Base-by-base conservation (phyloP, 495 filamentous ascomycete genomes). In the Penicillium riverlandense region DNA sequence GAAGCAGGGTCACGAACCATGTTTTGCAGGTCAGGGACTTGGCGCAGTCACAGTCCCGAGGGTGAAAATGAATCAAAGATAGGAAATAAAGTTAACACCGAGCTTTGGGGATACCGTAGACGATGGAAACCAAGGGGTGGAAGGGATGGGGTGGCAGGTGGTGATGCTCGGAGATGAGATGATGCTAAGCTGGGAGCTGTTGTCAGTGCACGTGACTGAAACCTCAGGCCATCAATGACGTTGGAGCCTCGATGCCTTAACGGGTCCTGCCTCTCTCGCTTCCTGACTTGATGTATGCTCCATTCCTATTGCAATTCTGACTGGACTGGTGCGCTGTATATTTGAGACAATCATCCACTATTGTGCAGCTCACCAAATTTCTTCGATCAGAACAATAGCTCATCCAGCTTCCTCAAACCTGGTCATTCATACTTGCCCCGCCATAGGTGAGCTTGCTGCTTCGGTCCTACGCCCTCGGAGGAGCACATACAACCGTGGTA, bases 1-100 rank as follows among this genome's bases (percentile, higher is more conserved):
- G 37, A 47, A 33, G 38, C 13, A 45, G 46, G 40, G 49, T 37
- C 14, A 58, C 67, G 36, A 45, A 71, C 67, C 67, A 71, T 71
- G 49, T 49, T 49, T 58, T 55, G 50, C 52, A 42, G 56, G 47
- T 43, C 52, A 53, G 48, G 45, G 38, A 47, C 38, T 50, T 36
- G 38, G 35, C 38, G 41, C 49, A 50, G 46, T 54, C 45, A 48
- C 33, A 35, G 38, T 42, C 35, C 33, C 43, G 43, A 35, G 30
- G 30, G 29, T 41, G 37, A 31, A 39, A 1, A 9, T 38, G 34
- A 16, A 44, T 33, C 15, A 12, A 10, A 8, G 41, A 44, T 39
- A 40, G 34, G 22, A 35, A 11, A 12, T 11, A 16, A 6, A 15
- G 32, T 30, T 35, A 12, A 29, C 29, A 40, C 34, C 12, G 28